phyloP scores from a whole-genome alignment of 2,329 filamentous ascomycete species.

The Fusarium xylarioides region DNA sequence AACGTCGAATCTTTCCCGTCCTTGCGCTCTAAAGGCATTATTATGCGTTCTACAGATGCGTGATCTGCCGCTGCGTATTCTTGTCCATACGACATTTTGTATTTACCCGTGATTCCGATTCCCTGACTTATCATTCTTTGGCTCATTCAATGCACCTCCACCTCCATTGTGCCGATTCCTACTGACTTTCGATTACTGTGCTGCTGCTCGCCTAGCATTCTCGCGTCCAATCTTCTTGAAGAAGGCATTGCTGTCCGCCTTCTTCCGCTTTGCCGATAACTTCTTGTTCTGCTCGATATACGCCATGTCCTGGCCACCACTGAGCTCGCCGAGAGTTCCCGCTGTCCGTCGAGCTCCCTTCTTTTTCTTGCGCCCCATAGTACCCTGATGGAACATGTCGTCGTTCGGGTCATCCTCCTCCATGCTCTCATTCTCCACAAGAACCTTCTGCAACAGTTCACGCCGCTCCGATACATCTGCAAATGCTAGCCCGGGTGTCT shows the following conservation, averaged over 20 bases:
- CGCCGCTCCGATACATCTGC: conserved; percentile 80
- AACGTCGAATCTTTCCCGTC: conserved; percentile 40
- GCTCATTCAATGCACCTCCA: neutral
- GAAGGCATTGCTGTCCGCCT: conserved; percentile 52
- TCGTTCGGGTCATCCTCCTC: conserved; percentile 73
- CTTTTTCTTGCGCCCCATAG: conserved; percentile 61
- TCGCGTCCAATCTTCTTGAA: conserved; percentile 56
- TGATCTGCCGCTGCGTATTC: neutral
- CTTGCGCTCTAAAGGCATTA: conserved; percentile 16
- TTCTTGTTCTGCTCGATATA: conserved; percentile 86
- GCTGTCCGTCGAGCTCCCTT: conserved; percentile 79
- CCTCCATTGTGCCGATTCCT: conserved; percentile 3
- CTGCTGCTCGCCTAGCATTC: conserved; percentile 51
- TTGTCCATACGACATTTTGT: neutral
- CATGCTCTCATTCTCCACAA: conserved; percentile 84
- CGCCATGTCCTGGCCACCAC: conserved; percentile 96
- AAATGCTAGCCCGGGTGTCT: conserved; percentile 82
- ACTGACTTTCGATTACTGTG: conserved; percentile 33
- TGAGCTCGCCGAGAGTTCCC: conserved; percentile 84
- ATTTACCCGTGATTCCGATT: neutral
- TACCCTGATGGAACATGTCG: conserved; percentile 53
- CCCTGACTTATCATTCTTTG: conserved; percentile 11
- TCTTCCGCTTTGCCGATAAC: conserved; percentile 54
- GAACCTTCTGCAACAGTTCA: conserved; percentile 86
- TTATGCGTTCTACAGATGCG: neutral